A percentile compares a stretch with the other conserved stretches of the same genome.
Conservation (phyloP, 768 basidiomycete species). For the Russula sp. region DNA sequence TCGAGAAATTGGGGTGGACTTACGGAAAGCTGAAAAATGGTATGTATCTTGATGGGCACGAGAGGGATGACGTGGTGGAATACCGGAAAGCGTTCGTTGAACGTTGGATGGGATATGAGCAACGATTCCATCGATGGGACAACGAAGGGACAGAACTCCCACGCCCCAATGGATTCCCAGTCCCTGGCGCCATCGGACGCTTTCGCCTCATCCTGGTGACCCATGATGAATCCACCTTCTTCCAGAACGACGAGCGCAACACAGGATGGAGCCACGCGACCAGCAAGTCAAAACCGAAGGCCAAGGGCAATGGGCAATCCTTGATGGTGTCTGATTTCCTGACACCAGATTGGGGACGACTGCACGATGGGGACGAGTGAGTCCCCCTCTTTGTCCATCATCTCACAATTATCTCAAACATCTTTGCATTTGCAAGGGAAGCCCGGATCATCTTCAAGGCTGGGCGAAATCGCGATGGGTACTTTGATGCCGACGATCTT, state of each 20-base stretch:
- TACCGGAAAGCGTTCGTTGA: not conserved
- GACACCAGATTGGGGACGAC: not conserved
- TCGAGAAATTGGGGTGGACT: not conserved
- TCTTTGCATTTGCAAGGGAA: not conserved
- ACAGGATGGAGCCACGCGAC: not conserved
- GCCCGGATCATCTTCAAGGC: not conserved
- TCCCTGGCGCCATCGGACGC: not conserved
- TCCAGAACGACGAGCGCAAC: not conserved
- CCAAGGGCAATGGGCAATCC: too few species aligned
- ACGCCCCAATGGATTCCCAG: not conserved
- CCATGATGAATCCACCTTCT: not conserved
- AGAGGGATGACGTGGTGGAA: too few species aligned
- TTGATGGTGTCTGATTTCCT: not conserved
- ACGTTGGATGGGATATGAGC: not conserved
- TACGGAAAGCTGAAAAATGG: not conserved
- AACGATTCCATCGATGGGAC: not conserved
- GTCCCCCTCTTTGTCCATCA: too few species aligned
- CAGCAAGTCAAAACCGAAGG: too few species aligned
- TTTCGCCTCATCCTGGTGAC: not conserved
- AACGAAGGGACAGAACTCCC: not conserved
- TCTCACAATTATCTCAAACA: too few species aligned
- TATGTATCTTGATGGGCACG: not conserved
- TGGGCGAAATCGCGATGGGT: not conserved
- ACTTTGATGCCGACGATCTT: not conserved
- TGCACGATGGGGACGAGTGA: not conserved